Evolutionary conservation across 2,329 filamentous ascomycete species (phyloP).

Genomic region (Aspergillus sp.): DNA sequence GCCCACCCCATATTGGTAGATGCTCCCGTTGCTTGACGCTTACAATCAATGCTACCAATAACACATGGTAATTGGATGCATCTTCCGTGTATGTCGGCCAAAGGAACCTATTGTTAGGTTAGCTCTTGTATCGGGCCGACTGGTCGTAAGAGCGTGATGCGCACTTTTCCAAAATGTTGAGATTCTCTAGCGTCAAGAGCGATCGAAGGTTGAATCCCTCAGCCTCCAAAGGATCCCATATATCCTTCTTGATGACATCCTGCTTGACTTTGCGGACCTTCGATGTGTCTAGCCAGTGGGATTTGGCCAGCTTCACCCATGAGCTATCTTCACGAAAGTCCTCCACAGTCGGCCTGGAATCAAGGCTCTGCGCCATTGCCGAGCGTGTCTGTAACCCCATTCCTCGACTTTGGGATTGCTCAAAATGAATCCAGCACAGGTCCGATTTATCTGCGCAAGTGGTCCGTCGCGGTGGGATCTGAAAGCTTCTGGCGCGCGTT

Average conservation of each 20-base stretch:
- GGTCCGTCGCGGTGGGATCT: constrained; percentile 19
- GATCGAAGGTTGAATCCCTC: constrained; percentile 73
- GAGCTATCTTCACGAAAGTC: constrained; percentile 40
- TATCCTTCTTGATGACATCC: constrained; percentile 76
- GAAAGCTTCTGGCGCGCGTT: constrained; percentile 27
- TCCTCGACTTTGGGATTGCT: constrained; percentile 29
- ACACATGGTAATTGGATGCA: constrained; percentile 84
- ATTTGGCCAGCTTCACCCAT: constrained; percentile 67
- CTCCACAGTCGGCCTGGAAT: constrained; percentile 38
- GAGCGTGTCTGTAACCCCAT: constrained; percentile 39
- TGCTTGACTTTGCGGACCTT: constrained; percentile 72
- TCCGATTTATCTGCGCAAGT: constrained; percentile 24
- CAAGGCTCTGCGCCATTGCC: constrained; percentile 55
- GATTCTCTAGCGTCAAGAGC: constrained; percentile 77
- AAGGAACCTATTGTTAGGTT: constrained; percentile 60
- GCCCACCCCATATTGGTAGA: constrained; percentile 77
- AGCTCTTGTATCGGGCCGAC: constrained; percentile 9
- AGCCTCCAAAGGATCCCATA: constrained; percentile 85
- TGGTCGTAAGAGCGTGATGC: constrained; percentile 8
- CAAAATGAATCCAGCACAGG: constrained; percentile 55
- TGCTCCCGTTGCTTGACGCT: constrained; percentile 86
- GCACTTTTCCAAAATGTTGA: constrained; percentile 83
- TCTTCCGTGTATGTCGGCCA: constrained; percentile 92
- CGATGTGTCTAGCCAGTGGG: constrained; percentile 73
- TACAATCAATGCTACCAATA: constrained; percentile 78